A percentile compares a stretch with the other conserved stretches of the same genome.
These are phyloP conservation scores for Neltuma alba DNA, from an alignment of 306 rosid genomes.

Conservation along the genomic window DNA sequence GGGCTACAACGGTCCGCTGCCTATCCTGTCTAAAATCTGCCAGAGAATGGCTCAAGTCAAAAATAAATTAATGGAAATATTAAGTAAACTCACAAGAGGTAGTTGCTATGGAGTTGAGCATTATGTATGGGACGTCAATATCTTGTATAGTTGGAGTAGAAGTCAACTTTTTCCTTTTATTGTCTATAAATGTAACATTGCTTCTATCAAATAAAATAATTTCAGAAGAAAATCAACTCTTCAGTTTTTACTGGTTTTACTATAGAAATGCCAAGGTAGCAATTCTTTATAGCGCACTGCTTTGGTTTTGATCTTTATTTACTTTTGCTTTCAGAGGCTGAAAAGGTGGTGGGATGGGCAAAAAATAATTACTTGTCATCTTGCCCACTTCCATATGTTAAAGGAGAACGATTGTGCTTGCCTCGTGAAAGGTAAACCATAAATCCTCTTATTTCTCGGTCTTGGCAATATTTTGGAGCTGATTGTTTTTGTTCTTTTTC, in stretches of 20 bases:
- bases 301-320: not conserved
- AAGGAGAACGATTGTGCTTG: constrained; percentile 74
- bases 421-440: constrained; percentile 81
- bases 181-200: not conserved
- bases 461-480: constrained; percentile 27
- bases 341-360: constrained; percentile 96
- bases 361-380: constrained; percentile 84
- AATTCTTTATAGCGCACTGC: constrained; percentile 1
- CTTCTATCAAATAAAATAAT: not conserved
- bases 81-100: not conserved
- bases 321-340: constrained; percentile 71
- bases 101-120: not conserved
- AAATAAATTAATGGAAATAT: not conserved
- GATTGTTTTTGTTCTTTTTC: constrained; percentile 31
- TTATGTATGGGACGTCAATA: not conserved
- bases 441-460: constrained; percentile 18
- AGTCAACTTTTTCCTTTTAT: not conserved
- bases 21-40: not conserved
- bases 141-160: not conserved
- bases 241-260: not conserved
- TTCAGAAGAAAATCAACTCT: not conserved
- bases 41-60: not conserved
- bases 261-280: not conserved
- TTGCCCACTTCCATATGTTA: constrained; percentile 67
- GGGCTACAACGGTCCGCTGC: not conserved